Evolutionary conservation across 2,329 filamentous ascomycete genomes (phyloP).

Genomic region (Fusarium sp.): DNA sequence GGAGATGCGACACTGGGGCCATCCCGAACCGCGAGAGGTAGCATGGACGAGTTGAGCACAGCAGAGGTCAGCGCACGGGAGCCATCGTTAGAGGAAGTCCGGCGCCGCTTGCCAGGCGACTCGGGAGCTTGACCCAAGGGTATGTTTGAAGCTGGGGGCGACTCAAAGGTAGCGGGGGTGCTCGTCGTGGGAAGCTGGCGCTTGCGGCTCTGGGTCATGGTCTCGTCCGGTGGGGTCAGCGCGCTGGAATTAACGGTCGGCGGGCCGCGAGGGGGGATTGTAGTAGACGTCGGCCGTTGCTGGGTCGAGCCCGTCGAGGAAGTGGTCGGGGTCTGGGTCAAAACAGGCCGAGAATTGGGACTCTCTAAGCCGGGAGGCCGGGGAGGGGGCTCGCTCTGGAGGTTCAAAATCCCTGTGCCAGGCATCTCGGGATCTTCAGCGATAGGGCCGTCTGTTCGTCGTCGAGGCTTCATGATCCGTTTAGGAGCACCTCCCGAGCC

Average conservation of each 20-base stretch:
- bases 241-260: constrained; percentile 57
- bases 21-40: constrained; percentile 36
- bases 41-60: constrained; percentile 46
- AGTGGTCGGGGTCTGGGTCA: constrained; percentile 46
- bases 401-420: constrained; percentile 60
- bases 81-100: constrained; percentile 46
- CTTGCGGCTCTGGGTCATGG: constrained; percentile 58
- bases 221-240: constrained; percentile 68
- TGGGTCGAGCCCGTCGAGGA: constrained; percentile 40
- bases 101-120: constrained; percentile 50
- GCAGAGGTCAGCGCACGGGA: constrained; percentile 43
- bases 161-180: constrained; percentile 34
- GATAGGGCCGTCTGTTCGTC: constrained; percentile 60
- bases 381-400: constrained; percentile 53
- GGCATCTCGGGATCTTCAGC: constrained; percentile 62
- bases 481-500: constrained; percentile 71
- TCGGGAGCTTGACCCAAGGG: constrained; percentile 42
- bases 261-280: constrained; percentile 53
- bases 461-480: constrained; percentile 67
- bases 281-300: constrained; percentile 47
- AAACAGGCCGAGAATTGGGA: constrained; percentile 43
- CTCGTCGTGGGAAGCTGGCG: constrained; percentile 48
- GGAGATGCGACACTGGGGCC: constrained; percentile 32
- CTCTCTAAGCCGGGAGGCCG: constrained; percentile 41
- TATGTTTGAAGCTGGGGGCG: constrained; percentile 35